phyloP scores from a whole-genome alignment of 2,329 filamentous ascomycete genomes.

The Paracoccidioides lutzii region DNA sequence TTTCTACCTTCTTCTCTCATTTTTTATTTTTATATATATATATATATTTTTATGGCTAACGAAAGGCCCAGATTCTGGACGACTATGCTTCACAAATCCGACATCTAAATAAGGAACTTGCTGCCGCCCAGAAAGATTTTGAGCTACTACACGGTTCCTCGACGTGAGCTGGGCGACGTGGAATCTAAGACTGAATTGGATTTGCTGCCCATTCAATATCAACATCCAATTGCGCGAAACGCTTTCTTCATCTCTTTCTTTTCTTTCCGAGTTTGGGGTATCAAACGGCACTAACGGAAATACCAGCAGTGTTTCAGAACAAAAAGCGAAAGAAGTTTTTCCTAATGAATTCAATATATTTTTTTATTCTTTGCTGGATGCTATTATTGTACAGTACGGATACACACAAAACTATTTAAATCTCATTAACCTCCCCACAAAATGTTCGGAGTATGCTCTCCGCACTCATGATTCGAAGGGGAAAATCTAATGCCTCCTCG shows the following conservation, averaged over 20 bases:
- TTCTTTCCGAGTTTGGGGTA: background rate
- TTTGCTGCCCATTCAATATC: constrained; percentile 1
- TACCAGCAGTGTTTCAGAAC: background rate
- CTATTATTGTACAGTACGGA: constrained; percentile 5
- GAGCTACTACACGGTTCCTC: constrained; percentile 39
- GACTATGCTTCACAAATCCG: constrained; percentile 39
- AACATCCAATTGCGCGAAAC: background rate
- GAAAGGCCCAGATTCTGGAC: constrained; percentile 33
- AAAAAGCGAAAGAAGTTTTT: background rate
- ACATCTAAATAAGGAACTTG: constrained; percentile 49
- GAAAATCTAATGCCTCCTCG: background rate
- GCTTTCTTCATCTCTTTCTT: background rate
- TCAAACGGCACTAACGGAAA: background rate
- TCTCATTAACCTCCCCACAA: background rate
- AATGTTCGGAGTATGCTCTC: background rate
- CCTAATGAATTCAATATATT: too few relatives aligned
- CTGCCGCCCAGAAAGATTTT: constrained; percentile 46
- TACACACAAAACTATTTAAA: background rate
- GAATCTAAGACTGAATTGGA: constrained; percentile 9
- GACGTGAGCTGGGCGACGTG: constrained; percentile 1
- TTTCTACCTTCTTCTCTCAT: background rate
- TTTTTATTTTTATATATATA: too few relatives aligned
- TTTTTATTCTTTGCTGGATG: too few relatives aligned
- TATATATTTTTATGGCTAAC: background rate
- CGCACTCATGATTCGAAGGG: background rate